Base-by-base conservation (phyloP, 2,329 filamentous ascomycete species). In the Colletotrichum sp. region DNA sequence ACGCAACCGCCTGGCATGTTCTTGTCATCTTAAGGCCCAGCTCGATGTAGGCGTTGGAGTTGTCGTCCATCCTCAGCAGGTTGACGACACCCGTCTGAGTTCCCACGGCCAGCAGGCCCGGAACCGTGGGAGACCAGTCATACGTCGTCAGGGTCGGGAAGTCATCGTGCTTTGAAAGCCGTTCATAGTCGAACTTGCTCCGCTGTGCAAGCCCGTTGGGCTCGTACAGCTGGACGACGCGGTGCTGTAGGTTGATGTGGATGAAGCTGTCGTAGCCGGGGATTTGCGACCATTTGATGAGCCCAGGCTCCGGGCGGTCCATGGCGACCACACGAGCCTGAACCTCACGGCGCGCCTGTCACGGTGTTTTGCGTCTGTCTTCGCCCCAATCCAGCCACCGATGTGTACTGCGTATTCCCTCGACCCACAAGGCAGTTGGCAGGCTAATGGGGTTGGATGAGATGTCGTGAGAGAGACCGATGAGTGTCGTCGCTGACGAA, bases 1-100 rank as follows among this genome's bases (percentile, higher is more conserved):
- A 96, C 5, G 94, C 93, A 55, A 97, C 94, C 1, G 94, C 94
- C 80, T 96, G 95, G 80, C 94, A 96, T 58, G 93, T 93, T 60
- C 95, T 91, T 70, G 94, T 91, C 82, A 95, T 92, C 82, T 94
- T 95, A 63, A 96, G 90, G 24, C 91, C 91, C 76, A 96, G 91
- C 66, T 94, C 92, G 65, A 92, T 82, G 78, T 91, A 91, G 38
- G 89, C 90, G 80, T 91, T 95, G 68, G 89, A 93, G 78, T 92
- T 90, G 79, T 94, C 92, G 80, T 95, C 92, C 64, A 97, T 90
- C 76, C 93, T 90, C 72, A 97, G 85, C 24, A 98, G 86, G 77
- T 94, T 93, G 77, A 96, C 94, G 72, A 95, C 92, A 65, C 95
- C 95, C 52, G 92, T 92, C 16, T 92, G 90, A 13, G 94, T 94